These are phyloP conservation scores for Scedosporium boydii DNA, from an alignment of 2,329 filamentous ascomycete genomes.

Conservation along the genomic window DNA sequence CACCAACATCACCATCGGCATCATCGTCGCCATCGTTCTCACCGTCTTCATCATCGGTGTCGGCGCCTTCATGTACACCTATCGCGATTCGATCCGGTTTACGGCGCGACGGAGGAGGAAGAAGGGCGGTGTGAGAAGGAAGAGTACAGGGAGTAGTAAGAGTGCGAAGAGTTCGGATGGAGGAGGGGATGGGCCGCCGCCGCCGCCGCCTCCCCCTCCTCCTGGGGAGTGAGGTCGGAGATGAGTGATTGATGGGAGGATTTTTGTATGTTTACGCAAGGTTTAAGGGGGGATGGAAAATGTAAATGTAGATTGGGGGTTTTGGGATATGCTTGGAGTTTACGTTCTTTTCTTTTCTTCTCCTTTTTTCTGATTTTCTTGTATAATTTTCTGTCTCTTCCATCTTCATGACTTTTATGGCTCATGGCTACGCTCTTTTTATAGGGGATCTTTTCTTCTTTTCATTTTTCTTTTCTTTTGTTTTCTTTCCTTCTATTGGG, in stretches of 20 bases:
- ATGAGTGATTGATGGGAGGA: not conserved
- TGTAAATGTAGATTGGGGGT: not conserved
- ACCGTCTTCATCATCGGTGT: slow-evolving; percentile 27
- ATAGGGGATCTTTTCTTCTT: too few relatives aligned
- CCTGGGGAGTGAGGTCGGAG: not conserved
- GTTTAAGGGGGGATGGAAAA: not conserved
- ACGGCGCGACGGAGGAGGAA: slow-evolving; percentile 12
- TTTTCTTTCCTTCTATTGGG: not conserved
- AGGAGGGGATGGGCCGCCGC: not conserved
- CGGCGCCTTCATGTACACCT: slow-evolving; percentile 28
- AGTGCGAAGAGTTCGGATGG: not conserved
- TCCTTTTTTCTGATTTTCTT: not conserved
- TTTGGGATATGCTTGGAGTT: not conserved
- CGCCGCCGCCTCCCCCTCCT: not conserved
- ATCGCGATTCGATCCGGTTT: slow-evolving; percentile 27
- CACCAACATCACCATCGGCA: slow-evolving; percentile 31
- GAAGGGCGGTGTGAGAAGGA: not conserved
- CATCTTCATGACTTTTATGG: not conserved
- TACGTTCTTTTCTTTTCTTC: not conserved
- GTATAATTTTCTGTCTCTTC: not conserved
- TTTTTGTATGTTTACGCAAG: not conserved
- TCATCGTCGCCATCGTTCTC: slow-evolving; percentile 31
- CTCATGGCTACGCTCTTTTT: not conserved
- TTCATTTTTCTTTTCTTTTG: not conserved
- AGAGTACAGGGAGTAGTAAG: slow-evolving; percentile 3